phyloP scores from a whole-genome alignment of 768 basidiomycete species.

The Naganishia vaughanmartiniae region DNA sequence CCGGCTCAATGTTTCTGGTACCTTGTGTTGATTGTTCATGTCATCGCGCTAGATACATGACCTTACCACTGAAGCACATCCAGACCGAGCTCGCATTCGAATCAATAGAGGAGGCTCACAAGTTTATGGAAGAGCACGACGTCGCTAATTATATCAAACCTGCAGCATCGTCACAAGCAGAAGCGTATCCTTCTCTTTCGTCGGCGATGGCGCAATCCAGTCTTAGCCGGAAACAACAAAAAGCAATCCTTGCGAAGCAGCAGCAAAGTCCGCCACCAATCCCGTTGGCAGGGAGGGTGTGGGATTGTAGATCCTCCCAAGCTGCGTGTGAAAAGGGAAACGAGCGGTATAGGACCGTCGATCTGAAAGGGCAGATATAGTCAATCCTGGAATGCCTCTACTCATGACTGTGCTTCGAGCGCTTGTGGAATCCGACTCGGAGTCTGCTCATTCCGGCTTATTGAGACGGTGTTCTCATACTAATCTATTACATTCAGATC shows the following conservation, averaged over 20 bases:
- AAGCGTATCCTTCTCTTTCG: not conserved
- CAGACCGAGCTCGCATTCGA: constrained; percentile 83
- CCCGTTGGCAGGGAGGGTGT: constrained; percentile 39
- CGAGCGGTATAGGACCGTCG: constrained; percentile 78
- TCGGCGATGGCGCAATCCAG: constrained; percentile 6
- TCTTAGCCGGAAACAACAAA: constrained; percentile 17
- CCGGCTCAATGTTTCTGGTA: constrained; percentile 33
- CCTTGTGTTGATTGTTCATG: not conserved
- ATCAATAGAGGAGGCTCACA: constrained; percentile 60
- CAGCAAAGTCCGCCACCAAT: constrained; percentile 19
- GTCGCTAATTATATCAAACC: constrained; percentile 60
- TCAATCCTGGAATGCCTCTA: not conserved
- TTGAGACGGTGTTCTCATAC: not conserved
- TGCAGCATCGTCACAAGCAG: constrained; percentile 24
- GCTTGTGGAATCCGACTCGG: not conserved
- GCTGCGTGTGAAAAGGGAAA: constrained; percentile 60
- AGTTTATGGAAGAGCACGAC: constrained; percentile 70
- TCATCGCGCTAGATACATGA: constrained; percentile 66
- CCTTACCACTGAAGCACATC: constrained; percentile 72
- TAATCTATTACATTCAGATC: not conserved
- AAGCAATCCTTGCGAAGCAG: constrained; percentile 14
- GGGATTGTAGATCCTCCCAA: constrained; percentile 52
- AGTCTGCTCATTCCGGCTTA: no score
- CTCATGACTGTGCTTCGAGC: not conserved
- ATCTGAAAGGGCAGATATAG: constrained; percentile 87